These are phyloP conservation scores for Paraphoma sp. DNA, from an alignment of 2,329 filamentous ascomycete species.

Conservation along the genomic window DNA sequence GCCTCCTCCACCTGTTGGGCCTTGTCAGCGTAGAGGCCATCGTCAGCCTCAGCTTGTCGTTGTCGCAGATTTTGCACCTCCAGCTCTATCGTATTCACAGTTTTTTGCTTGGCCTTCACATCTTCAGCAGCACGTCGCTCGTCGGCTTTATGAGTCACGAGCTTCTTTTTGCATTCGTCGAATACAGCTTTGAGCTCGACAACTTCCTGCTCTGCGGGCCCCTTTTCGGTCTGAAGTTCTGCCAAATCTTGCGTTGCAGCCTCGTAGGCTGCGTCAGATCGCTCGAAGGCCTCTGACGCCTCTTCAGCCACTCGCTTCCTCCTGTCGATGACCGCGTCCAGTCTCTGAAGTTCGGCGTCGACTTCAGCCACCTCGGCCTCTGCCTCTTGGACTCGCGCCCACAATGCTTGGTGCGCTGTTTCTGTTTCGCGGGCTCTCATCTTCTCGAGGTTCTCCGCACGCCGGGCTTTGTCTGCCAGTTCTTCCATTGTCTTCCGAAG, in stretches of 20 bases:
- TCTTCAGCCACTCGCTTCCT: conserved; percentile 54
- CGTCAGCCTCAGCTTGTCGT: conserved; percentile 68
- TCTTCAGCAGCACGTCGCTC: conserved; percentile 70
- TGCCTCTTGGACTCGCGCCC: conserved; percentile 82
- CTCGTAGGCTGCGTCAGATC: conserved; percentile 50
- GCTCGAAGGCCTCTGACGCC: conserved; percentile 52
- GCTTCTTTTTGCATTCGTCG: conserved; percentile 60
- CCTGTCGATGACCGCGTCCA: conserved; percentile 58
- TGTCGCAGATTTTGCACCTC: conserved; percentile 63
- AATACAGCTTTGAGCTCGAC: conserved; percentile 60
- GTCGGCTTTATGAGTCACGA: conserved; percentile 61
- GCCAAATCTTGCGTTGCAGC: conserved; percentile 44
- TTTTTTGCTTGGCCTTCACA: conserved; percentile 60
- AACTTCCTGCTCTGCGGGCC: conserved; percentile 56
- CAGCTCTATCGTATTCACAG: conserved; percentile 50
- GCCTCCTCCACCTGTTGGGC: conserved; percentile 65
- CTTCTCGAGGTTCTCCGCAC: conserved; percentile 69
- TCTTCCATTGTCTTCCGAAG: conserved; percentile 66
- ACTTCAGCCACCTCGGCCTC: conserved; percentile 59
- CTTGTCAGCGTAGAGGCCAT: conserved; percentile 71
- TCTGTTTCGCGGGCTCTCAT: conserved; percentile 67
- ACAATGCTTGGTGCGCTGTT: conserved; percentile 74
- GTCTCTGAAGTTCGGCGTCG: conserved; percentile 34
- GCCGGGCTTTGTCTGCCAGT: conserved; percentile 69
- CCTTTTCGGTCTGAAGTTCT: conserved; percentile 44